Evolutionary conservation across 495 filamentous ascomycete species (phyloP).

Genomic region (Glutinoglossum americanum): DNA sequence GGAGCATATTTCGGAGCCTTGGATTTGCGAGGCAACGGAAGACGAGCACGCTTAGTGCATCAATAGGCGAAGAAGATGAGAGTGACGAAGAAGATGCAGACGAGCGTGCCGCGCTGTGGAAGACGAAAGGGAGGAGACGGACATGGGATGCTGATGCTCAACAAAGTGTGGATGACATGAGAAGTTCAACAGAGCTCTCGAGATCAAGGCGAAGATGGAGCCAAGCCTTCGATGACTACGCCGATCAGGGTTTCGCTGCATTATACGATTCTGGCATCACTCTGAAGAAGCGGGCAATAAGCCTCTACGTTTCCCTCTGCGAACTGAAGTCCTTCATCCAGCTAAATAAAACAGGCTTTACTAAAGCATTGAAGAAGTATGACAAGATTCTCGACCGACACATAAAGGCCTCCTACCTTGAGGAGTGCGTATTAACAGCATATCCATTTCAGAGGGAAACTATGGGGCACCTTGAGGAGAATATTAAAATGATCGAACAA

Average conservation of each 20-base stretch:
- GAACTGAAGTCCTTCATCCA: conserved; percentile 92
- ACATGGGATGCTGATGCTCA: conserved; percentile 9
- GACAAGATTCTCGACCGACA: conserved; percentile 82
- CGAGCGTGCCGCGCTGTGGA: conserved; percentile 33
- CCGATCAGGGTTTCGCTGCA: conserved; percentile 43
- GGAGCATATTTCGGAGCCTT: conserved; percentile 24
- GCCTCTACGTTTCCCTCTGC: conserved; percentile 79
- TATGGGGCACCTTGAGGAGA: conserved; percentile 41
- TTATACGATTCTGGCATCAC: conserved; percentile 67
- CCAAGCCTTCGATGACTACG: conserved; percentile 45
- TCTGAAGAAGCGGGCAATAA: conserved; percentile 74
- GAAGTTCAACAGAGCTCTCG: conserved; percentile 33
- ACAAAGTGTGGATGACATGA: conserved; percentile 21
- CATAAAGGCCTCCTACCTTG: conserved; percentile 54
- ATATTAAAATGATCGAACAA: conserved; percentile 50
- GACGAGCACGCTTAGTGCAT: conserved; percentile 27
- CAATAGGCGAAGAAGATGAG: conserved; percentile 24
- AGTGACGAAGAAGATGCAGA: conserved; percentile 47
- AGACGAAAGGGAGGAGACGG: conserved; percentile 12
- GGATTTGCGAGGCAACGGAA: conserved; percentile 21
- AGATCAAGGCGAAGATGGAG: conserved; percentile 31
- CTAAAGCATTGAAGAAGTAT: conserved; percentile 93
- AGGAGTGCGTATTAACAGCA: conserved; percentile 42
- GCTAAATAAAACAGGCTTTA: conserved; percentile 88
- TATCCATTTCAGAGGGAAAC: conserved; percentile 58